Conservation (phyloP, 192 early-diverging fungal species). For the Coemansia sp. region DNA sequence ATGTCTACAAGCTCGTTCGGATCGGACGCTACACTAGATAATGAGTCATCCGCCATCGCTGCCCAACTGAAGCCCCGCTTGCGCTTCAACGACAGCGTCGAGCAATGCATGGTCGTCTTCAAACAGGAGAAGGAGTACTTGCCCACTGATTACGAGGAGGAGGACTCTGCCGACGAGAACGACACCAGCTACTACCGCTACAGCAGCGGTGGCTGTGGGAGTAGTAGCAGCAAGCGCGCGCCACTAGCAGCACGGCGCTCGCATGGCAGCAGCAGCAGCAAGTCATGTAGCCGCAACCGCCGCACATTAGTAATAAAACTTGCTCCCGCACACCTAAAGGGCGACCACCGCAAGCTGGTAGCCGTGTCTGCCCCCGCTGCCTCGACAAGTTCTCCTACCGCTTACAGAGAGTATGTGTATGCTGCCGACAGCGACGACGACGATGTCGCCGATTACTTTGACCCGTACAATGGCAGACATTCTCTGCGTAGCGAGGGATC, state of each 20-base stretch:
- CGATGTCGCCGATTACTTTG: constrained; percentile 13
- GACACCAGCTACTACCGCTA: constrained; percentile 2
- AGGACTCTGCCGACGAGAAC: constrained; percentile 21
- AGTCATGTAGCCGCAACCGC: constrained; percentile 20
- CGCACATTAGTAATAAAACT: constrained; percentile 53
- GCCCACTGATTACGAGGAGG: constrained; percentile 48
- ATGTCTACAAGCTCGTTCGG: constrained; percentile 53
- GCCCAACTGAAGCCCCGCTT: constrained; percentile 36
- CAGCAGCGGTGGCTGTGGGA: constrained; percentile 4
- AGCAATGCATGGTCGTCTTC: constrained; percentile 59
- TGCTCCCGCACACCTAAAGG: constrained; percentile 49
- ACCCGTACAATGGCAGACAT: background rate
- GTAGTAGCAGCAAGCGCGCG: background rate
- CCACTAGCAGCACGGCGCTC: constrained; percentile 12
- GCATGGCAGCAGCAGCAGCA: constrained; percentile 7
- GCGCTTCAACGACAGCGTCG: constrained; percentile 57
- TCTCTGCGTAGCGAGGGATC: background rate
- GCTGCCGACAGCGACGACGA: constrained; percentile 12
- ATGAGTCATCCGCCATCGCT: constrained; percentile 14
- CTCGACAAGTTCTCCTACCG: background rate
- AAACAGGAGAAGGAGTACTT: constrained; percentile 55
- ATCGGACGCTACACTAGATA: constrained; percentile 43
- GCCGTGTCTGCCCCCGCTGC: constrained; percentile 21
- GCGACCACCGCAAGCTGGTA: constrained; percentile 44
- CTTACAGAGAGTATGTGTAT: background rate